Base-by-base conservation (phyloP, 176 grass and related monocot genomes). In the Lolium perenne region DNA sequence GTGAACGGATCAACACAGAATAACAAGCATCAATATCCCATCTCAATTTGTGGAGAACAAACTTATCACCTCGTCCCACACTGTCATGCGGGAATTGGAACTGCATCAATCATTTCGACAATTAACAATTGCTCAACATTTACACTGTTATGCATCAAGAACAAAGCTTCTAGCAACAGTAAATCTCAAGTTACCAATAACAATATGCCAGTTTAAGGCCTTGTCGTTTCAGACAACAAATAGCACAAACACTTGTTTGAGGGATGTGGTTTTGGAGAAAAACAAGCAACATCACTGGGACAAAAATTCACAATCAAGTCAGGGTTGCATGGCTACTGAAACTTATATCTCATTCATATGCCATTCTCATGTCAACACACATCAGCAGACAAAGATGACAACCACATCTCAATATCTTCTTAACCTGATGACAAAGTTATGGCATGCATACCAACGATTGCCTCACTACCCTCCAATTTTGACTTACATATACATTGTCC, bases 401-500 rank as follows among this genome's bases (percentile, higher is more conserved):
- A 22, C 80, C 2, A 23, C 49, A 82, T 56, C 22, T 68, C 8
- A 71, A 7, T 51, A 17, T 48, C 0, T 46, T 66, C 1, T 45
- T 55, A 66, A 57, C 47, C 63, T 0, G 14, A 58, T 22, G 25
- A 22, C 48, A 26, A 21, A 70, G 40, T 59, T 68, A 78, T 1
- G 9, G 5, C 10, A 23, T 32, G 15, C 48, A 82, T 20, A 16
- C 29, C 21, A 48, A 1, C 56, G 13, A 78, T 62, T 18, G 74
- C 11, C 40, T 60, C 22, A 6, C 16, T 65, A 62, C 60, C 38
- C 54, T 84, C 67, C 15, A 7, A 26, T 84, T 82, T 53, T 58
- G 23, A 40, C 74, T 81, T 84, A 66, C 75, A 90, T 93, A 86
- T 77, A 89, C 80, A 80, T 57, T 23, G 48, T 49, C 56, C 3